These are phyloP conservation scores for Tarenaya hassleriana DNA, from an alignment of 345 rosid species.

Conservation along the genomic window DNA sequence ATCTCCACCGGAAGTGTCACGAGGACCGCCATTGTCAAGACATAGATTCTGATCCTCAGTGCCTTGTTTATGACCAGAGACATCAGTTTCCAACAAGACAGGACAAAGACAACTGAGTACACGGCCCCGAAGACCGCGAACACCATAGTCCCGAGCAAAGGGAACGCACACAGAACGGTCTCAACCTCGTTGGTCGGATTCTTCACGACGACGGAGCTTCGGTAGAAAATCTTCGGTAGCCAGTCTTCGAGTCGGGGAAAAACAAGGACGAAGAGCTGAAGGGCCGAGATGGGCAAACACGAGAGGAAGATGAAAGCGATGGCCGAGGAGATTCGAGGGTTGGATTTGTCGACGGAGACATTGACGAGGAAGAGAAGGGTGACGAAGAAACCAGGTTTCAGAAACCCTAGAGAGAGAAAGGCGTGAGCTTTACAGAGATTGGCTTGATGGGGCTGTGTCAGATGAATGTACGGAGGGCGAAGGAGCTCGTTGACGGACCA, in stretches of 20 bases:
- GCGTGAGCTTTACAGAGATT: slow-evolving; percentile 40
- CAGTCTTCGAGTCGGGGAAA: not conserved
- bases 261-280: slow-evolving; percentile 33
- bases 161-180: slow-evolving; percentile 40
- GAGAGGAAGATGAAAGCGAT: slow-evolving; percentile 30
- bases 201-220: slow-evolving; percentile 23
- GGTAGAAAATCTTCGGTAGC: slow-evolving; percentile 25
- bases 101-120: slow-evolving; percentile 31
- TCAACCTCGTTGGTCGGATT: slow-evolving; percentile 5
- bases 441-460: slow-evolving; percentile 19
- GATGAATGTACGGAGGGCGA: slow-evolving; percentile 18
- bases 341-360: slow-evolving; percentile 39
- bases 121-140: slow-evolving; percentile 41
- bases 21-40: slow-evolving; percentile 32
- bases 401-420: slow-evolving; percentile 48
- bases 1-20: slow-evolving; percentile 34
- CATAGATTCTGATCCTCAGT: slow-evolving; percentile 35
- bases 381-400: slow-evolving; percentile 52
- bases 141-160: slow-evolving; percentile 36
- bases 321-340: slow-evolving; percentile 33
- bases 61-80: slow-evolving; percentile 55
- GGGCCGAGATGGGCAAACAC: slow-evolving; percentile 44
- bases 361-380: slow-evolving; percentile 50
- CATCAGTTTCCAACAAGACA: slow-evolving; percentile 42
- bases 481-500: slow-evolving; percentile 44